Percentiles rank a stretch among this genome's conserved stretches.
phyloP scores from a whole-genome alignment of 192 early-diverging fungal species.

The Phycomyces blakesleeanus region DNA sequence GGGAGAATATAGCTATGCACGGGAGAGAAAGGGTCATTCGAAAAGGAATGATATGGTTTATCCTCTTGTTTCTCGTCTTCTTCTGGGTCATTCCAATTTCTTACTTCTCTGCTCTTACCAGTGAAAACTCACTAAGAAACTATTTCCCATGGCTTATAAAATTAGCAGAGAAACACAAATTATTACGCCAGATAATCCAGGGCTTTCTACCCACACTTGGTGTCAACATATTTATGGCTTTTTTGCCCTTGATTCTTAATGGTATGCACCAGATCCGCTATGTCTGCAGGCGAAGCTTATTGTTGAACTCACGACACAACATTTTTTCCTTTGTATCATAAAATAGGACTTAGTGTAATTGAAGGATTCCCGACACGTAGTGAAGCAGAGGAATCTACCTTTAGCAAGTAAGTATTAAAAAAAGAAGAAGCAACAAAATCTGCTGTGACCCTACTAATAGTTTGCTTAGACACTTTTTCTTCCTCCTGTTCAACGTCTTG shows the following conservation, averaged over 20 bases:
- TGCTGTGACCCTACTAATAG: background rate
- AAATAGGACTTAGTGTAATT: constrained; percentile 32
- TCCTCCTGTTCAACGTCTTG: constrained; percentile 71
- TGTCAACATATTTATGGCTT: constrained; percentile 63
- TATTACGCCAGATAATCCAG: constrained; percentile 59
- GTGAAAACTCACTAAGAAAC: constrained; percentile 53
- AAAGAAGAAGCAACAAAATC: no score
- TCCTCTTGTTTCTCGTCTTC: constrained; percentile 64
- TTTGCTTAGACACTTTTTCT: constrained; percentile 65
- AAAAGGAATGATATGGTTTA: constrained; percentile 46
- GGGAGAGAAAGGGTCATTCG: constrained; percentile 51
- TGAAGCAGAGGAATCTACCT: constrained; percentile 36
- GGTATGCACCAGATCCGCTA: constrained; percentile 23
- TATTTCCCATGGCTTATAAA: constrained; percentile 58
- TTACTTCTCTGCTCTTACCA: constrained; percentile 62
- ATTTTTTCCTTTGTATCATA: background rate
- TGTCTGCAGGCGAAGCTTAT: background rate
- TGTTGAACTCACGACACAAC: background rate
- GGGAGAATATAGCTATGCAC: constrained; percentile 69
- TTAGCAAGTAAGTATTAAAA: constrained; percentile 33
- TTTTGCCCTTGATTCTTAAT: constrained; percentile 68
- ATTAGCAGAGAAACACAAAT: constrained; percentile 43
- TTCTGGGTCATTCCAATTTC: constrained; percentile 76
- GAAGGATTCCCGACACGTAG: constrained; percentile 48
- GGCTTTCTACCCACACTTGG: constrained; percentile 70